Percentiles rank a stretch among this genome's conserved stretches.
phyloP scores from a whole-genome alignment of 805 yeast species.

The Schizosaccharomyces japonicus region DNA sequence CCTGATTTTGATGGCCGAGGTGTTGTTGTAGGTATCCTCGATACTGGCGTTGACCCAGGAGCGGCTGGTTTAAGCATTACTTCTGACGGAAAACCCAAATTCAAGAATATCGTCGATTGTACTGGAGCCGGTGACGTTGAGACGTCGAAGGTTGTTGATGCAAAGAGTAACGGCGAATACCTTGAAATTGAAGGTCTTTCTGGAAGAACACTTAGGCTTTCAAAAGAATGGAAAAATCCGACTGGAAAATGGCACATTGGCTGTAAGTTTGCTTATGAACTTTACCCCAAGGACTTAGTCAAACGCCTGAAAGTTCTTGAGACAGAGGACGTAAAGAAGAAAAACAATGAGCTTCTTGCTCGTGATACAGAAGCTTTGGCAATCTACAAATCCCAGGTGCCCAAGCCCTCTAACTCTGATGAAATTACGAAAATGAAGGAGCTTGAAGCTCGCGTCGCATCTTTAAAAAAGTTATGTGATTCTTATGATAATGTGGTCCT shows the following conservation, averaged over 20 bases:
- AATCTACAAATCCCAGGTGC: background rate
- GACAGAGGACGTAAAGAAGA: background rate
- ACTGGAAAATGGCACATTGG: slow-evolving; percentile 4
- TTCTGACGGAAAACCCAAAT: slow-evolving; percentile 1
- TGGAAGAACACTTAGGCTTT: background rate
- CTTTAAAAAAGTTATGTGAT: background rate
- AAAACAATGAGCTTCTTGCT: background rate
- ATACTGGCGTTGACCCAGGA: slow-evolving; percentile 5
- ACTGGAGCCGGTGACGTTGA: slow-evolving; percentile 4
- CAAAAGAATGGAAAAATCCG: slow-evolving; percentile 5
- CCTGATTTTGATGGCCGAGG: slow-evolving; percentile 5
- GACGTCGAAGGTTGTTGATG: background rate
- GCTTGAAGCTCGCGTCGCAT: slow-evolving; percentile 3
- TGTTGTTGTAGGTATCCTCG: slow-evolving; percentile 3
- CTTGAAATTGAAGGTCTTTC: background rate
- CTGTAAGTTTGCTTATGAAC: slow-evolving; percentile 2
- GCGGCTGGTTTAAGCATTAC: background rate
- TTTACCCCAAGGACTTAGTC: background rate
- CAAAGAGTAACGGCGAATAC: background rate
- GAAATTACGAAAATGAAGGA: background rate
- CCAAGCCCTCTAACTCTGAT: background rate
- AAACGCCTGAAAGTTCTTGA: background rate
- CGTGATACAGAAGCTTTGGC: background rate
- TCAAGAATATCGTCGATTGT: slow-evolving; percentile 1
- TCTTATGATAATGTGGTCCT: background rate